phyloP scores from a whole-genome alignment of 768 basidiomycete genomes.

The Mycena albidolilacea region DNA sequence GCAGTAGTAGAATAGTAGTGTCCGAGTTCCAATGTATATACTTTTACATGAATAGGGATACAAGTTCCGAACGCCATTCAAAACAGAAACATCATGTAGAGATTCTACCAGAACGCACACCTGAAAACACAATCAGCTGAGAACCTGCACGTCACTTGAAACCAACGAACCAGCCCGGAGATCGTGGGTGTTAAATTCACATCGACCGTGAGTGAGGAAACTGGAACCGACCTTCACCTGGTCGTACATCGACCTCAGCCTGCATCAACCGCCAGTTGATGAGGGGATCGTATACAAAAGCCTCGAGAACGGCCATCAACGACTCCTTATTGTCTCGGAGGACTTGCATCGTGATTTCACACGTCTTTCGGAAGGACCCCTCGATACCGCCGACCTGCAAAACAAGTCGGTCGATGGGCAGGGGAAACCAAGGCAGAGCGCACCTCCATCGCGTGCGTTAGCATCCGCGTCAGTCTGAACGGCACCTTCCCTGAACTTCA shows the following conservation, averaged over 20 bases:
- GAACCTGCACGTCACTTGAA: background rate
- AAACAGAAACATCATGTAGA: too few relatives aligned
- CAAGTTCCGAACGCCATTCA: background rate
- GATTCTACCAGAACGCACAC: constrained; percentile 36
- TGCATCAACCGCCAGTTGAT: constrained; percentile 98
- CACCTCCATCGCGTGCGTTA: constrained; percentile 99
- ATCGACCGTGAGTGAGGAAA: background rate
- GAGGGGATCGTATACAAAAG: constrained; percentile 98
- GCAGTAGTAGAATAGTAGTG: too few relatives aligned
- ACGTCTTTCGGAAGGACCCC: constrained; percentile 95
- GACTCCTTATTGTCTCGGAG: constrained; percentile 98
- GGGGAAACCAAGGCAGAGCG: background rate
- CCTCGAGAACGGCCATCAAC: constrained; percentile 97
- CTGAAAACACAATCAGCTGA: constrained; percentile 13
- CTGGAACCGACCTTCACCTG: constrained; percentile 62
- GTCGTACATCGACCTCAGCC: constrained; percentile 81
- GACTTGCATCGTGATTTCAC: constrained; percentile 97
- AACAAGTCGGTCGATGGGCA: constrained; percentile 22
- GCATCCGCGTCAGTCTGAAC: constrained; percentile 97
- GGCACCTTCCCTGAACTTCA: constrained; percentile 97
- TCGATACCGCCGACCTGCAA: constrained; percentile 97
- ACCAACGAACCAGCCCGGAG: constrained; percentile 77
- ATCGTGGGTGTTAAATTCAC: constrained; percentile 17
- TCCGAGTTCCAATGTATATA: background rate
- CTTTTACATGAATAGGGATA: background rate